These are phyloP conservation scores for Atkinsonella texensis DNA, from an alignment of 2,329 filamentous ascomycete species.

Conservation along the genomic window DNA sequence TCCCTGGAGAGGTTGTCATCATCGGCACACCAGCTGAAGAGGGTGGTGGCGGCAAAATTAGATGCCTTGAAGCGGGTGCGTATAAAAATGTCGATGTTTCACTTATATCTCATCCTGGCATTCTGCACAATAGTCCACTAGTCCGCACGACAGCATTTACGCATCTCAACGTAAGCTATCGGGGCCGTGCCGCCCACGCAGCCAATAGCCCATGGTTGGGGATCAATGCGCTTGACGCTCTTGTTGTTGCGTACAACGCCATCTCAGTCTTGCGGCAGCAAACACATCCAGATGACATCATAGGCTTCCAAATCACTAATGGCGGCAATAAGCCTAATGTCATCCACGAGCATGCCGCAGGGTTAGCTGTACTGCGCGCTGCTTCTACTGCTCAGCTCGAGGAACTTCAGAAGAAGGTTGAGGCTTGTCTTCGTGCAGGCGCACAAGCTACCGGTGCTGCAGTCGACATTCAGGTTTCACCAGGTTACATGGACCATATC, in stretches of 20 bases:
- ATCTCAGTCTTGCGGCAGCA: slow-evolving; percentile 43
- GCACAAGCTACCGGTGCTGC: slow-evolving; percentile 32
- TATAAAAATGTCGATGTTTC: slow-evolving; percentile 14
- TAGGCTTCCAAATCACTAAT: slow-evolving; percentile 38
- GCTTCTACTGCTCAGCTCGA: slow-evolving; percentile 27
- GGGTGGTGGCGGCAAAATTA: slow-evolving; percentile 34
- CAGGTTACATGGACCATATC: slow-evolving; percentile 41
- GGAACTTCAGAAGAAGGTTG: slow-evolving; percentile 28
- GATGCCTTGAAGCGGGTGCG: slow-evolving; percentile 28
- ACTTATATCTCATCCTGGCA: slow-evolving; percentile 18
- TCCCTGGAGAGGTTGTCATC: slow-evolving; percentile 32
- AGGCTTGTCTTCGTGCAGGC: slow-evolving; percentile 25
- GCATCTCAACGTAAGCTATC: slow-evolving; percentile 37
- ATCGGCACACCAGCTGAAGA: slow-evolving; percentile 38
- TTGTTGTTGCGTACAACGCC: slow-evolving; percentile 34
- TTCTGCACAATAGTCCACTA: slow-evolving; percentile 29
- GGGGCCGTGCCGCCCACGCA: slow-evolving; percentile 42
- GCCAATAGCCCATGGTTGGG: slow-evolving; percentile 44
- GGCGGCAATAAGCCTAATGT: slow-evolving; percentile 41
- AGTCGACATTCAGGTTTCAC: slow-evolving; percentile 25
- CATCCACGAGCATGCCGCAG: slow-evolving; percentile 37
- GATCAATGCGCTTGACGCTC: slow-evolving; percentile 44
- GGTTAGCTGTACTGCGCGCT: slow-evolving; percentile 32
- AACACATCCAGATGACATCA: slow-evolving; percentile 35
- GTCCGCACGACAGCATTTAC: slow-evolving; percentile 40